phyloP scores from a whole-genome alignment of 768 basidiomycete genomes.

The Boletus rufocinnamomeus region DNA sequence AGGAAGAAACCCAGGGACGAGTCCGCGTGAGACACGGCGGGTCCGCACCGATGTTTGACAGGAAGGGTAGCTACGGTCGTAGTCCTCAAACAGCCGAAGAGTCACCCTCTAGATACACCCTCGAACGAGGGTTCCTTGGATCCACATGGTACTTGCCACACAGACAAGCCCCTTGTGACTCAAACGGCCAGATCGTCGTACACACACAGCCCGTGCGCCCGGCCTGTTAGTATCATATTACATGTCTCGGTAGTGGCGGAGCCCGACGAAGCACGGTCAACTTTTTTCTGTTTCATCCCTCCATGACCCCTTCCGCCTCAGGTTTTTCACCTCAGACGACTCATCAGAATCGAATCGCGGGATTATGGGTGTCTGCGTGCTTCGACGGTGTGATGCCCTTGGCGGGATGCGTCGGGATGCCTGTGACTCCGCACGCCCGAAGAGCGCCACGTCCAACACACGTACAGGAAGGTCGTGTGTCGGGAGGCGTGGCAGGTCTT shows the following conservation, averaged over 20 bases:
- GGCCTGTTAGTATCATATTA: background rate
- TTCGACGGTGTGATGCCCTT: background rate
- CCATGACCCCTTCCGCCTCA: background rate
- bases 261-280: background rate
- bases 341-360: background rate
- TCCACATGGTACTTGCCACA: constrained; percentile 1
- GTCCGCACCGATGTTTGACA: constrained; percentile 5
- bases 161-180: background rate
- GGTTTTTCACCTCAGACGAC: background rate
- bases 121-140: background rate
- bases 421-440: background rate
- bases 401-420: background rate
- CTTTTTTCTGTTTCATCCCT: constrained; percentile 1
- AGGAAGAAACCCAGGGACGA: constrained; percentile 1
- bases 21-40: constrained; percentile 1
- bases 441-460: background rate
- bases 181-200: background rate
- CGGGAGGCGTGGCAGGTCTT: constrained; percentile 1
- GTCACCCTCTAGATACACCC: background rate
- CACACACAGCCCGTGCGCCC: background rate
- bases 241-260: background rate
- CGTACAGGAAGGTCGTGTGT: background rate
- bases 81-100: constrained; percentile 10
- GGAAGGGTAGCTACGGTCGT: background rate
- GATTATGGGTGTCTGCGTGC: background rate